These are phyloP conservation scores for Zopfia rhizophila DNA, from an alignment of 2,329 filamentous ascomycete species.

Conservation along the genomic window DNA sequence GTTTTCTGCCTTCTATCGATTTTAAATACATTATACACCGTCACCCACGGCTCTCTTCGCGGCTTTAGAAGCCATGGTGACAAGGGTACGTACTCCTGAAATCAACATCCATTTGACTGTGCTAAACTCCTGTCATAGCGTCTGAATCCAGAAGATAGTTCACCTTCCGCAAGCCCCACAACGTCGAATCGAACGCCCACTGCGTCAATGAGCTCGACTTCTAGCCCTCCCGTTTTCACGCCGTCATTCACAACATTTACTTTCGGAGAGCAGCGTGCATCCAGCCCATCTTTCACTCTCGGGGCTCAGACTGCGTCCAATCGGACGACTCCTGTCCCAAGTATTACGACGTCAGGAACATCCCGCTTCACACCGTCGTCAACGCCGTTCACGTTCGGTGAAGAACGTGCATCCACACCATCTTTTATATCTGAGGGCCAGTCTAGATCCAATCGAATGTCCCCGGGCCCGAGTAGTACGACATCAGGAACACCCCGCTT, in stretches of 20 bases:
- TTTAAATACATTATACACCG: not conserved
- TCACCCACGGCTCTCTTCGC: not conserved
- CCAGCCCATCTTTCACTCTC: slow-evolving; percentile 1
- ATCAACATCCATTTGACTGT: not conserved
- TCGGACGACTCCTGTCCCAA: slow-evolving; percentile 3
- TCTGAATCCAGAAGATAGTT: slow-evolving; percentile 1
- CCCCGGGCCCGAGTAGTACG: slow-evolving; percentile 5
- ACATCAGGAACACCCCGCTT: slow-evolving; percentile 6
- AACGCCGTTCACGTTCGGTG: slow-evolving; percentile 7
- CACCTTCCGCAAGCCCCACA: slow-evolving; percentile 4
- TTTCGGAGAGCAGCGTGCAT: slow-evolving; percentile 9
- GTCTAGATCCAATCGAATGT: not conserved
- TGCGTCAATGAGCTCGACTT: slow-evolving; percentile 4
- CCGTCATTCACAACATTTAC: slow-evolving; percentile 9
- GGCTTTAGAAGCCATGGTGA: slow-evolving; percentile 1
- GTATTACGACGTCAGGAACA: slow-evolving; percentile 8
- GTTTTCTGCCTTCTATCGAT: slow-evolving; percentile 8
- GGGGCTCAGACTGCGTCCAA: not conserved
- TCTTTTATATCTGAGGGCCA: slow-evolving; percentile 3
- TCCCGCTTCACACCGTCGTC: slow-evolving; percentile 10
- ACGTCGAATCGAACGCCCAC: slow-evolving; percentile 7
- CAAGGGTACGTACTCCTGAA: not conserved
- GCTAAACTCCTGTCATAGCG: slow-evolving; percentile 5
- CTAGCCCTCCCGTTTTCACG: slow-evolving; percentile 8
- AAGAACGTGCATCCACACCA: slow-evolving; percentile 6